Conservation (phyloP, 2,329 filamentous ascomycete genomes). For the Didymella exigua region DNA sequence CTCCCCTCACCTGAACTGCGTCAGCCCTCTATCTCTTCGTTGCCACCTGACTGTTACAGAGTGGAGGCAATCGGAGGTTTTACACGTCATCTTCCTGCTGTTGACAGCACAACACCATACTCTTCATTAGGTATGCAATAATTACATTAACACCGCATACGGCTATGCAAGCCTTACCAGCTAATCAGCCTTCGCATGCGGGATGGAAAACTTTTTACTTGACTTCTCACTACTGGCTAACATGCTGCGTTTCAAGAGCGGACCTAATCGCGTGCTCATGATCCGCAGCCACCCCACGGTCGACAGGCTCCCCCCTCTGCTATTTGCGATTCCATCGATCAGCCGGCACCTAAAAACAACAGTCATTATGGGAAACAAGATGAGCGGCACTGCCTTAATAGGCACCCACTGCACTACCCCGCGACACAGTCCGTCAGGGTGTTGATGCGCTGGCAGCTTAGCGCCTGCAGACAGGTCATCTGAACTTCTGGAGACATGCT, state of each 20-base stretch:
- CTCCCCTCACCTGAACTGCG: slow-evolving; percentile 6
- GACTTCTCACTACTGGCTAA: neutral
- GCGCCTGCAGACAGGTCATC: slow-evolving; percentile 46
- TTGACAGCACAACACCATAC: slow-evolving; percentile 11
- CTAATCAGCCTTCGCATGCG: slow-evolving; percentile 17
- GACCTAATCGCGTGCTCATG: neutral
- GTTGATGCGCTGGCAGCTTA: slow-evolving; percentile 48
- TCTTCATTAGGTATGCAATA: slow-evolving; percentile 4
- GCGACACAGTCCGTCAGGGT: slow-evolving; percentile 42
- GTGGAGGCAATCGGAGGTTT: slow-evolving; percentile 10
- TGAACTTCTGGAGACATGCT: slow-evolving; percentile 31
- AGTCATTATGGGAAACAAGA: slow-evolving; percentile 23
- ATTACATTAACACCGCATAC: slow-evolving; percentile 19
- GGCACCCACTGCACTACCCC: slow-evolving; percentile 44
- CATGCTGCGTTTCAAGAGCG: neutral
- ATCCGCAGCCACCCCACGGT: slow-evolving; percentile 3
- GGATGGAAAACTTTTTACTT: neutral
- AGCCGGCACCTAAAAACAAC: slow-evolving; percentile 42
- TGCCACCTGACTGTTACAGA: slow-evolving; percentile 12
- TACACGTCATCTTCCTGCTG: slow-evolving; percentile 9
- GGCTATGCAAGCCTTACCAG: slow-evolving; percentile 27
- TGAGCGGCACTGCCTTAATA: slow-evolving; percentile 36
- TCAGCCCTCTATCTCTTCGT: slow-evolving; percentile 1
- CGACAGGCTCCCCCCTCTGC: slow-evolving; percentile 22
- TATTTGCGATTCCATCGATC: slow-evolving; percentile 26